Evolutionary conservation across 164 flowering plant genomes (phyloP), one percentile per base, ranked within the genome.

Genomic region (Pachysandra terminalis): DNA sequence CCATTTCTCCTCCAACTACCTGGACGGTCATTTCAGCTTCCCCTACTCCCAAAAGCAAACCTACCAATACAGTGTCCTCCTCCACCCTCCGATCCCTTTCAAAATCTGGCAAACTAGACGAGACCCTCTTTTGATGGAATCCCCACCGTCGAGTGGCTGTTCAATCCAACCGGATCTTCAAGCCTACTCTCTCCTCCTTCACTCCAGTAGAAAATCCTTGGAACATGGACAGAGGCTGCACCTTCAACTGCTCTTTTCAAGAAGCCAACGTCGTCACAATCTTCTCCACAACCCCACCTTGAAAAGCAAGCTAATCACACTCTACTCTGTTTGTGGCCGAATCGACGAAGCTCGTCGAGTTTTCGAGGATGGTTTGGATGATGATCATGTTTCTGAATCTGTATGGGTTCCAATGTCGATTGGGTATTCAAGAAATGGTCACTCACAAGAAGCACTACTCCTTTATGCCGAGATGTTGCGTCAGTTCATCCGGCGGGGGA

Each of bases 371-470:
- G 68, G 65, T 28, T 10, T 68, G 9, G 69, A 55, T 17, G 72
- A 19, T 48, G 71, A 24, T 24, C n/a, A 41, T 16, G 62, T 65
- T 14, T 61, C 58, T 17, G 65, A 73, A 25, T 69, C 73, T 23
- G 77, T 74, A 24, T 83, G 78, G 80, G 75, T 66, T 26, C 81
- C 84, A 12, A 79, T 81, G 84, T 77, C 76, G 1, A 74, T 79
- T 58, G 83, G 80, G 69, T 83, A 70, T 56, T 74, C 75, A 40
- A 70, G 72, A 37, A 81, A 79, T 68, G 78, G 79, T 28, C 24
- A 19, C n/a, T 59, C 60, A 1, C 59, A 58, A n/a, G 71, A 74
- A 32, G 79, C 80, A 24, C 67, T 83, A 51, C 35, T 45, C 56
- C 62, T 83, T 4, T 83, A 79, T 56, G 63, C 69, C 21, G 69